Evolutionary conservation across 2,329 filamentous ascomycete species (phyloP).

Genomic region (Emmonsiellopsis sp.): DNA sequence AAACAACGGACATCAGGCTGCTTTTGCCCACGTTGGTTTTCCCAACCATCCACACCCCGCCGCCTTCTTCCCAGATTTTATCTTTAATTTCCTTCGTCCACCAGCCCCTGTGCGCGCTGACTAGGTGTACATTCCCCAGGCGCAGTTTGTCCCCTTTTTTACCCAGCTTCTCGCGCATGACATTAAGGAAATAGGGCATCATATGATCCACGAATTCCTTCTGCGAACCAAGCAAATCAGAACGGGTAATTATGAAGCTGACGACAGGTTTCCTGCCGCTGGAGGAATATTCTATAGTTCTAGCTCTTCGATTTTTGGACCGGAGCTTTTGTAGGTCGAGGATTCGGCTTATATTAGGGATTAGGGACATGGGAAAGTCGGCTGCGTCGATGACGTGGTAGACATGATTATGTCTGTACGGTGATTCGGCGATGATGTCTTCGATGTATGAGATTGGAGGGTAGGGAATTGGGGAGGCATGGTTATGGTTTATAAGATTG

Average conservation of each 20-base stretch:
- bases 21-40: conserved; percentile 98
- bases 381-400: conserved; percentile 94
- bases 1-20: conserved; percentile 76
- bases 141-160: conserved; percentile 59
- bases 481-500: conserved; percentile 64
- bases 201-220: conserved; percentile 76
- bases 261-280: conserved; percentile 69
- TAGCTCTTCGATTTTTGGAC: conserved; percentile 70
- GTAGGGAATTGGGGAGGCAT: conserved; percentile 64
- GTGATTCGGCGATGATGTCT: conserved; percentile 79
- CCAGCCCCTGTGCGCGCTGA: conserved; percentile 80
- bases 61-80: conserved; percentile 73
- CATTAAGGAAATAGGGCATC: conserved; percentile 74
- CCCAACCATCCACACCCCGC: conserved; percentile 92
- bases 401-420: conserved; percentile 83
- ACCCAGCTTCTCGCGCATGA: conserved; percentile 69
- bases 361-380: conserved; percentile 89
- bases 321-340: conserved; percentile 66
- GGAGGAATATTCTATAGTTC: conserved; percentile 53
- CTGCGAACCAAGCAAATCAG: conserved; percentile 74
- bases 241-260: conserved; percentile 83
- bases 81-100: conserved; percentile 84
- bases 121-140: conserved; percentile 78
- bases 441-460: conserved; percentile 73
- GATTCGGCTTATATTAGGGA: conserved; percentile 64